Evolutionary conservation across 116 monocot genomes (phyloP), one percentile per base, ranked within the genome.

Genomic region (Zostera marina): DNA sequence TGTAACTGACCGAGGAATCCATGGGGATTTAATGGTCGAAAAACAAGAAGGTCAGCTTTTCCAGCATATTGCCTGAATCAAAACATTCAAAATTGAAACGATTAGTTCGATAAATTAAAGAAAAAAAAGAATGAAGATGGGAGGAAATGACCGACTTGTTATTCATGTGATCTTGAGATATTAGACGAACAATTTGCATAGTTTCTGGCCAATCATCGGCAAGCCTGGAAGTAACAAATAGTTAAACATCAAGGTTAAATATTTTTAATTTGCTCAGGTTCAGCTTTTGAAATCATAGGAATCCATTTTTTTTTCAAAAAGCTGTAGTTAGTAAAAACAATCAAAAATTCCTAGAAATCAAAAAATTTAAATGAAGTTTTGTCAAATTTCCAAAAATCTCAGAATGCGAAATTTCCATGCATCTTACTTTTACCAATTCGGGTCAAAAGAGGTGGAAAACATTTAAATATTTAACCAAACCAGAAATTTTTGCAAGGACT

Each of bases 111-210:
- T 41, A 16, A 19, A 13, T 40, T 44, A 48, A 38, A 39, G 39
- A 45, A 19, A 53, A 54, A 42, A 66, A 17, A 26, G 58, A 64
- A 44, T 60, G 42, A 41, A 61, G 47, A 44, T 23, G 52, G 14
- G 48, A 8, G 13, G 1, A 44, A 59, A 32, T 32, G 32, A 32
- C 32, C 11, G 10, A 98, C 96, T 83, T 98, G 78, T 90, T 98
- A 71, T 76, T 98, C 98, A 98, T 98, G 73, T 98, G 90, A 64
- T 98, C 98, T 58, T 98, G 90, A 12, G 90, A 80, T 61, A 98
- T 86, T 49, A 98, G 90, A 38, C 98, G 85, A 68, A 90, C 80
- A 53, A 90, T 90, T 72, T 90, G 90, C 90, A 98, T 90, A 39
- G 82, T 60, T 26, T 56, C 16, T 66, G 96, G 96, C 96, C 89